These are phyloP conservation scores for Anisodus tanguticus DNA, from an alignment of 257 asterid genomes.

Conservation along the genomic window DNA sequence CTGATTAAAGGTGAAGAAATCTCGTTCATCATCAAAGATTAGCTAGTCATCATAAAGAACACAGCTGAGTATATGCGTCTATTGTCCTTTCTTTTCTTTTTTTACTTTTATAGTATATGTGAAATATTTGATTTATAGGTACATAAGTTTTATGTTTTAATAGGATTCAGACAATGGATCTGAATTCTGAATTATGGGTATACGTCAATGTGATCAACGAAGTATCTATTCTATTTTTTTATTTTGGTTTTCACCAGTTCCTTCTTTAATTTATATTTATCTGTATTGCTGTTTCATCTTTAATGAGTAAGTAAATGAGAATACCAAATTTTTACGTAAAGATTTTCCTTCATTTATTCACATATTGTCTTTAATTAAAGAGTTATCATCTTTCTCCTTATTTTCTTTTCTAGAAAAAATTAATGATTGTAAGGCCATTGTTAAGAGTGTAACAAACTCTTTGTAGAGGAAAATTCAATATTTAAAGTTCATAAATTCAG, in stretches of 20 bases:
- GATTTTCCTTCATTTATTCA: background rate
- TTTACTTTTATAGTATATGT: background rate
- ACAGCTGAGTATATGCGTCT: background rate
- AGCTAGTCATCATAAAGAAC: background rate
- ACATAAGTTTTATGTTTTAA: background rate
- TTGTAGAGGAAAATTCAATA: too few relatives aligned
- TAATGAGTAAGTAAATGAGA: too few relatives aligned
- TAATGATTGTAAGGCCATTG: too few relatives aligned
- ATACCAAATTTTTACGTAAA: too few relatives aligned
- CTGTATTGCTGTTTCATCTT: too few relatives aligned
- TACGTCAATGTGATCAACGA: background rate
- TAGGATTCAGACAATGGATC: background rate
- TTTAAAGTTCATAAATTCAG: too few relatives aligned
- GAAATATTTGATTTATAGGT: background rate
- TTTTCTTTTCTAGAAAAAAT: background rate
- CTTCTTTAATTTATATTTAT: too few relatives aligned
- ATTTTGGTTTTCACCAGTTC: too few relatives aligned
- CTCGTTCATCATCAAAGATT: background rate
- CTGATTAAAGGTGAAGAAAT: too few relatives aligned
- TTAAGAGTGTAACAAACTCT: too few relatives aligned
- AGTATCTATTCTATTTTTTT: background rate
- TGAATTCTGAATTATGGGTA: background rate
- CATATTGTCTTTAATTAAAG: background rate
- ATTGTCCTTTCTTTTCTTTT: background rate
- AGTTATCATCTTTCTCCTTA: too few relatives aligned